Evolutionary conservation across 2,329 filamentous ascomycete species (phyloP).

Genomic region (Calonectria pteridis): DNA sequence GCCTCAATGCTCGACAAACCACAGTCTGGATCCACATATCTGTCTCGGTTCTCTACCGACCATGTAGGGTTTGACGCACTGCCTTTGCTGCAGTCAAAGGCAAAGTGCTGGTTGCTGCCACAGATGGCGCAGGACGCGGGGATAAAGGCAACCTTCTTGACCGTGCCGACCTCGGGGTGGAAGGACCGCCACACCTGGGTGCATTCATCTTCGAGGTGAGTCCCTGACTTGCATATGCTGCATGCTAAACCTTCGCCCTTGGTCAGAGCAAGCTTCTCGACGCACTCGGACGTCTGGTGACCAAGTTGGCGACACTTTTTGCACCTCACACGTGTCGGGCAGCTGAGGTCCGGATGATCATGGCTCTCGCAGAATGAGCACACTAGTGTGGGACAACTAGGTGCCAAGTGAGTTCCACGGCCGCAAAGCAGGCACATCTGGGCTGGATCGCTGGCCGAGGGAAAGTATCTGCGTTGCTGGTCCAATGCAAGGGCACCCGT

Average conservation of each 20-base stretch:
- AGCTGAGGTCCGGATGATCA: conserved; percentile 63
- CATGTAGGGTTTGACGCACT: conserved; percentile 59
- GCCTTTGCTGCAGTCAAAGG: conserved; percentile 62
- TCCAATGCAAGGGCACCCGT: conserved; percentile 50
- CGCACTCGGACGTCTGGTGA: conserved; percentile 65
- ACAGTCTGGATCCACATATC: conserved; percentile 63
- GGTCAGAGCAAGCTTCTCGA: conserved; percentile 65
- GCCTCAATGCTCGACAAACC: conserved; percentile 54
- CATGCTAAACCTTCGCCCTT: conserved; percentile 70
- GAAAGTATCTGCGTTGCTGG: conserved; percentile 64
- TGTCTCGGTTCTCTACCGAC: conserved; percentile 61
- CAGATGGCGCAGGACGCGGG: conserved; percentile 68
- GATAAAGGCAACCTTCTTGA: conserved; percentile 63
- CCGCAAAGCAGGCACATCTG: conserved; percentile 67
- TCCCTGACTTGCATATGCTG: conserved; percentile 67
- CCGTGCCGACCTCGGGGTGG: conserved; percentile 52
- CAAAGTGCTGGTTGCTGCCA: conserved; percentile 67
- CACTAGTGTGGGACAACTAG: conserved; percentile 57
- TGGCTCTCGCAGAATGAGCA: conserved; percentile 63
- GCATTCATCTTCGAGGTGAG: conserved; percentile 72
- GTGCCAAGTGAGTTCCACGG: conserved; percentile 58
- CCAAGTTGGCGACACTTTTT: conserved; percentile 73
- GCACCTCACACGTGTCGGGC: conserved; percentile 65
- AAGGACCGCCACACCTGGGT: conserved; percentile 72
- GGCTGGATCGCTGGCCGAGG: conserved; percentile 57